Evolutionary conservation across 2,329 filamentous ascomycete genomes (phyloP), one percentile per base, ranked within the genome.

Genomic region (Chalaropsis ovoidea): DNA sequence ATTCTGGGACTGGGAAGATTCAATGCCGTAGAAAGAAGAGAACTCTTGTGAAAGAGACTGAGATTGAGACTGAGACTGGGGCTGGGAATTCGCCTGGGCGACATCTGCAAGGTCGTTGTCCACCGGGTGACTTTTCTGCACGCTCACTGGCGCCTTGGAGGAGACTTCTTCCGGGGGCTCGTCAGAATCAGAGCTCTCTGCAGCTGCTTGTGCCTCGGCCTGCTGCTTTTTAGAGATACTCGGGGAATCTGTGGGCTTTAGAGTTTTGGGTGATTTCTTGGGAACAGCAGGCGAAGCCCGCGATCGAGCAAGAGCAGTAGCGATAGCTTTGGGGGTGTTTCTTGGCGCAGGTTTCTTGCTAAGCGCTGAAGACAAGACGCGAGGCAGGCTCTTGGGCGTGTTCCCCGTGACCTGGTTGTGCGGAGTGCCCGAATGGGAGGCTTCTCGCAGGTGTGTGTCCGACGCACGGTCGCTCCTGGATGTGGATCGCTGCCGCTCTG

Each of bases 141-240:
- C 17, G 24, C 42, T 35, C 19, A 17, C 7, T 43, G 45, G 7
- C 5, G 17, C 52, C 39, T 58, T 65, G 1, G 58, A 31, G 1
- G 52, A 64, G 0, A 43, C 31, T 64, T 65, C 56, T 13, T 54
- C 66, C 31, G 27, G 70, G 47, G 70, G 71, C 31, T 67, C 70
- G 65, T 70, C 63, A 66, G 75, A 76, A 39, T 78, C 78, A 3
- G 47, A 52, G 76, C 5, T n/a, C 8, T 45, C 63, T 22, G 52
- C 2, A 11, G 7, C 24, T 58, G 35, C 27, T 35, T 31, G 52
- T 3, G 24, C 17, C 52, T 35, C 13, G 8, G 19, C 17, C 11
- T 58, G 15, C 52, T n/a, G 52, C 3, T 15, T 8, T n/a, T 35
- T 22, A 8, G 8, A n/a, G 13, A 35, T 1, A 17, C 8, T 35